phyloP scores from a whole-genome alignment of 805 yeast genomes.

The Metschnikowia gruessii region DNA sequence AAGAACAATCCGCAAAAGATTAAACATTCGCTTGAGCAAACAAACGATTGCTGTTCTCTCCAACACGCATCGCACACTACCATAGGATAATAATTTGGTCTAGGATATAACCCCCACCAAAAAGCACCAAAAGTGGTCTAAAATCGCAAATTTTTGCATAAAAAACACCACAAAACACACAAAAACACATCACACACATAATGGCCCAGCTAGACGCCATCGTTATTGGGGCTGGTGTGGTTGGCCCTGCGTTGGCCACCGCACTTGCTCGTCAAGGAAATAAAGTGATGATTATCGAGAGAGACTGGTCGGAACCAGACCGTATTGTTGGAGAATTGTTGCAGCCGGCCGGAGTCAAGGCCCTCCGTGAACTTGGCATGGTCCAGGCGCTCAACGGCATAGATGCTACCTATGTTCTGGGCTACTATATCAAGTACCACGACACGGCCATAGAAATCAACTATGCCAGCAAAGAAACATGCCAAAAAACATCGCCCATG shows the following conservation, averaged over 20 bases:
- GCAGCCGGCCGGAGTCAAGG: slow-evolving; percentile 95
- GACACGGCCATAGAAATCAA: slow-evolving; percentile 57
- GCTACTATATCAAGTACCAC: slow-evolving; percentile 74
- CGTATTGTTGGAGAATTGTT: slow-evolving; percentile 95
- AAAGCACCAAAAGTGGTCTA: too few relatives aligned
- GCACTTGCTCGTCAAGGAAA: slow-evolving; percentile 89
- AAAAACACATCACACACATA: too few relatives aligned
- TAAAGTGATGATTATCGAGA: slow-evolving; percentile 71
- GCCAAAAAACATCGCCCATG: slow-evolving; percentile 41
- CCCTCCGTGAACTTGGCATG: slow-evolving; percentile 81
- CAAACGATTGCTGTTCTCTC: too few relatives aligned
- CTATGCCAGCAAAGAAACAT: slow-evolving; percentile 61
- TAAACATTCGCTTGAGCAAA: too few relatives aligned
- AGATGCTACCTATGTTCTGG: slow-evolving; percentile 72
- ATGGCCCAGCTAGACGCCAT: slow-evolving; percentile 56
- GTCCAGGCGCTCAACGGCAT: slow-evolving; percentile 67
- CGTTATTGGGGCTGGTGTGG: slow-evolving; percentile 97
- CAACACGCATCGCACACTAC: too few relatives aligned
- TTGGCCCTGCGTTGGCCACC: slow-evolving; percentile 91
- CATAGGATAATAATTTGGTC: too few relatives aligned
- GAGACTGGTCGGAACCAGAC: slow-evolving; percentile 91
- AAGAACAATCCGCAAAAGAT: too few relatives aligned
- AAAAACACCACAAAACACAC: too few relatives aligned
- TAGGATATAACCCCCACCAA: too few relatives aligned
- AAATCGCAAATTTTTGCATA: too few relatives aligned